phyloP scores from a whole-genome alignment of 805 yeast genomes.

The Yamadazyma ubonensis region DNA sequence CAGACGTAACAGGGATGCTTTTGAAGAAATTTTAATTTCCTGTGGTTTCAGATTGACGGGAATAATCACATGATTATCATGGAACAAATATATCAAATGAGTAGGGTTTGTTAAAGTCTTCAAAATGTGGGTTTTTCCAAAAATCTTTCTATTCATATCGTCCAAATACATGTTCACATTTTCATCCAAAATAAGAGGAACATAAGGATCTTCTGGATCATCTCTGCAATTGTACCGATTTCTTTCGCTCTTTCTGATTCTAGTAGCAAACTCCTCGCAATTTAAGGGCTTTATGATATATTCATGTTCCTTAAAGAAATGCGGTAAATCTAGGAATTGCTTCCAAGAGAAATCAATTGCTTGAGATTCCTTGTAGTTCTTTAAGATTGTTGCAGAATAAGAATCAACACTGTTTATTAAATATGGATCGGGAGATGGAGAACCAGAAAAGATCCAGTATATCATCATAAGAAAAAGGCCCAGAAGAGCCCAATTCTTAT shows the following conservation, averaged over 20 bases:
- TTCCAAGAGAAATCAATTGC: conserved; percentile 14
- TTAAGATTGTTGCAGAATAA: conserved; percentile 13
- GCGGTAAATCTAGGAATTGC: conserved; percentile 13
- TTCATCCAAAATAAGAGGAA: conserved; percentile 13
- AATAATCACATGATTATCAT: conserved; percentile 11
- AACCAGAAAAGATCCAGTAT: background rate
- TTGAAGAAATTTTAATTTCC: background rate
- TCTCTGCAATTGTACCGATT: conserved; percentile 15
- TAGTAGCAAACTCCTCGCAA: conserved; percentile 15
- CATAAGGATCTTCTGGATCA: conserved; percentile 11
- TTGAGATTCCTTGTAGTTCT: background rate
- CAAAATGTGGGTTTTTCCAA: conserved; percentile 10
- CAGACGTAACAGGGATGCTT: background rate
- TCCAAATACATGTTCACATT: conserved; percentile 13
- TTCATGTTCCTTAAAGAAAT: conserved; percentile 10
- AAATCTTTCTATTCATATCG: conserved; percentile 11
- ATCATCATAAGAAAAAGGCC: background rate
- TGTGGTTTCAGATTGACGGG: conserved; percentile 11
- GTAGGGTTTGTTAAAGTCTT: conserved; percentile 15
- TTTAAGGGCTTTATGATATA: conserved; percentile 6
- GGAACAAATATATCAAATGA: conserved; percentile 14
- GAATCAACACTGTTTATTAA: conserved; percentile 8
- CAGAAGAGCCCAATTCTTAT: background rate
- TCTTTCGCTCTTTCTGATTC: conserved; percentile 13
- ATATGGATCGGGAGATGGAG: conserved; percentile 5